phyloP scores from a whole-genome alignment of 2,329 filamentous ascomycete species.

The Ophiostoma populinum region DNA sequence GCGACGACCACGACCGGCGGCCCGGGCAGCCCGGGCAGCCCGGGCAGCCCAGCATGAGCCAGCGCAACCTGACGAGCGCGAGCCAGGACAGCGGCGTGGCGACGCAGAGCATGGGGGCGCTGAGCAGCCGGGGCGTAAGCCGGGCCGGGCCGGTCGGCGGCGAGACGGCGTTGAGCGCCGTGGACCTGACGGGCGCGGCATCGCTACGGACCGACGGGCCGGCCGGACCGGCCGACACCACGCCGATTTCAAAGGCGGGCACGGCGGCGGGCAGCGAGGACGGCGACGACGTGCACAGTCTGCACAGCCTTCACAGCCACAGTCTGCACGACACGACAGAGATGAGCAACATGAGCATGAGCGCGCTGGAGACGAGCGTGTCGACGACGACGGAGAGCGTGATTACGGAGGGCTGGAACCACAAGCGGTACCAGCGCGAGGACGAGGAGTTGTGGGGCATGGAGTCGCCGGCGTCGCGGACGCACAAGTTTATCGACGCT shows the following conservation, averaged over 20 bases:
- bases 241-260: too few species aligned
- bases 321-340: not conserved
- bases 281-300: too few species aligned
- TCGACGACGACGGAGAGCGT: constrained; percentile 19
- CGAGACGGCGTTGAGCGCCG: too few species aligned
- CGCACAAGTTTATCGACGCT: constrained; percentile 39
- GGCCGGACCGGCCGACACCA: too few species aligned
- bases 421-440: constrained; percentile 64
- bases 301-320: not conserved
- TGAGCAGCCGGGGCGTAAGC: constrained; percentile 17
- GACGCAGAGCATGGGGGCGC: too few species aligned
- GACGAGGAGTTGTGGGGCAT: constrained; percentile 73
- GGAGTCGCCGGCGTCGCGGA: constrained; percentile 32
- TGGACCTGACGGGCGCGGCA: too few species aligned
- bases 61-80: constrained; percentile 41
- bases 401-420: constrained; percentile 49
- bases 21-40: too few species aligned
- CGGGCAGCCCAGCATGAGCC: constrained; percentile 41
- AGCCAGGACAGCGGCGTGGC: constrained; percentile 40
- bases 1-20: too few species aligned
- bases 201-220: too few species aligned
- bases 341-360: constrained; percentile 26
- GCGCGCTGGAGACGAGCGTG: constrained; percentile 15
- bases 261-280: too few species aligned
- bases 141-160: constrained; percentile 12